These are phyloP conservation scores for Voacanga thouarsii DNA, from an alignment of 257 asterid genomes.

Conservation along the genomic window DNA sequence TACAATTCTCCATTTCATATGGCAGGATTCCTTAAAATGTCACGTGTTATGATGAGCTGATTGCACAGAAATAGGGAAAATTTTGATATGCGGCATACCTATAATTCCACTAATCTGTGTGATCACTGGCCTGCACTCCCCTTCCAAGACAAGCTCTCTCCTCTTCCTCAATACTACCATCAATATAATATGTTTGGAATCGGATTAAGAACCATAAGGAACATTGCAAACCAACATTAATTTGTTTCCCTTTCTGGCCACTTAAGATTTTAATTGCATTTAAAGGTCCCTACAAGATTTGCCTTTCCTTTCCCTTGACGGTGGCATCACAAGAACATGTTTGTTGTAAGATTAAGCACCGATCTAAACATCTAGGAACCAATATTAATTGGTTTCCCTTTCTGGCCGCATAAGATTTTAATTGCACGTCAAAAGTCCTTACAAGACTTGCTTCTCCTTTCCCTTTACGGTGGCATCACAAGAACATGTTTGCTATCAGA, in stretches of 20 bases:
- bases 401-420: slow-evolving; percentile 27
- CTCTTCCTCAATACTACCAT: slow-evolving; percentile 40
- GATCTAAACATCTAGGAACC: not conserved
- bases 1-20: not conserved
- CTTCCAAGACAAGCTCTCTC: slow-evolving; percentile 3
- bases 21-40: no score
- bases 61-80: no score
- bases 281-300: not conserved
- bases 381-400: slow-evolving; percentile 19
- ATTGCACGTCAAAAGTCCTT: slow-evolving; percentile 10
- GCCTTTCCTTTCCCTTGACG: slow-evolving; percentile 27
- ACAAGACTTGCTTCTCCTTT: no score
- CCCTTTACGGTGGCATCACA: no score
- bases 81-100: slow-evolving; percentile 34
- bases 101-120: slow-evolving; percentile 31
- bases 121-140: slow-evolving; percentile 38
- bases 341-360: not conserved
- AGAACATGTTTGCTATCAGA: no score
- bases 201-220: slow-evolving; percentile 56
- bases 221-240: slow-evolving; percentile 57
- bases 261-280: slow-evolving; percentile 13
- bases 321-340: slow-evolving; percentile 23
- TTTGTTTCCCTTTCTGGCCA: not conserved
- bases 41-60: no score
- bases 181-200: slow-evolving; percentile 63